These are phyloP conservation scores for Croton laevigatus DNA, from an alignment of 441 rosid genomes.

Conservation along the genomic window DNA sequence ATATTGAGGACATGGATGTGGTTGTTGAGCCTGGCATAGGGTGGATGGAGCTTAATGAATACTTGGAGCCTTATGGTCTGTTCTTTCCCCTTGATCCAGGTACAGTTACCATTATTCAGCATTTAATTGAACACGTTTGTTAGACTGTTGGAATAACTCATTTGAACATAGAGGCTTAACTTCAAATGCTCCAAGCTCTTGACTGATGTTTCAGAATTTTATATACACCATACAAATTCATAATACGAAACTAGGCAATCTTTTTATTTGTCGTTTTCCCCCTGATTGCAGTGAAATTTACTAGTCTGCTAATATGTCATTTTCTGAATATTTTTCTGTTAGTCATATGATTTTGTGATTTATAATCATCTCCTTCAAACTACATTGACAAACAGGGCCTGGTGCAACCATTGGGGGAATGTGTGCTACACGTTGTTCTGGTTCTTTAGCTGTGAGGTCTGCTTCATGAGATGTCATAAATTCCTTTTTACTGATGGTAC, in stretches of 20 bases:
- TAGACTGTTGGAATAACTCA: not conserved
- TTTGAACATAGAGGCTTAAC: not conserved
- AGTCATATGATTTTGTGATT: not conserved
- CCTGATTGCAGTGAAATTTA: not conserved
- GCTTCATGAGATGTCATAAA: constrained; percentile 13
- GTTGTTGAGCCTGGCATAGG: constrained; percentile 98
- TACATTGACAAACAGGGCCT: constrained; percentile 55
- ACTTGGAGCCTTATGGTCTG: constrained; percentile 79
- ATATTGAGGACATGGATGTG: constrained; percentile 92
- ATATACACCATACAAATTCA: not conserved
- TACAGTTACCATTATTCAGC: constrained; percentile 21
- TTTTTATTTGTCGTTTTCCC: not conserved
- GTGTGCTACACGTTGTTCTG: constrained; percentile 99
- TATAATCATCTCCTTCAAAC: constrained; percentile 17
- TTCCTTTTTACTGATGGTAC: constrained; percentile 10
- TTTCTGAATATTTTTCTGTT: not conserved
- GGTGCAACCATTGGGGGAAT: constrained; percentile 94
- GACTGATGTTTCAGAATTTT: not conserved
- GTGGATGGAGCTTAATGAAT: constrained; percentile 95
- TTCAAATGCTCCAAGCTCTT: not conserved
- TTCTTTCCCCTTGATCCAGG: constrained; percentile 98
- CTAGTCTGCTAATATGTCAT: not conserved
- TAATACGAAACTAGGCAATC: not conserved
- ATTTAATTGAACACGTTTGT: not conserved
- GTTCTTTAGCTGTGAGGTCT: constrained; percentile 89